Percentiles rank a stretch among this genome's conserved stretches.
phyloP scores from a whole-genome alignment of 1,139 yeast species.

The Sugiyamaella pinicola region DNA sequence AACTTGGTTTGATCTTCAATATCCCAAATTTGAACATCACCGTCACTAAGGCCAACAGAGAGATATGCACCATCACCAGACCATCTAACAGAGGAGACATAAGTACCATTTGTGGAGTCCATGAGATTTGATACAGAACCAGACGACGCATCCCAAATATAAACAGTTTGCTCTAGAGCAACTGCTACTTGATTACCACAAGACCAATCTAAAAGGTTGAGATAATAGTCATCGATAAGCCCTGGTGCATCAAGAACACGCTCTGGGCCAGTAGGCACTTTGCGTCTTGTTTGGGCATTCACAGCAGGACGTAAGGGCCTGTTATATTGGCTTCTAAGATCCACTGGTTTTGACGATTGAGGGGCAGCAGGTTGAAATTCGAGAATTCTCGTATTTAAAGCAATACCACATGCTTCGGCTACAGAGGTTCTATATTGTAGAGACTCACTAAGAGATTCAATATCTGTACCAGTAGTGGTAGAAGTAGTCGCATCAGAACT shows the following conservation, averaged over 20 bases:
- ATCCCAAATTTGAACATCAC: slow-evolving; percentile 92
- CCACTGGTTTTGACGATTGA: slow-evolving; percentile 60
- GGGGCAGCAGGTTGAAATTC: slow-evolving; percentile 91
- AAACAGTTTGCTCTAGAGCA: slow-evolving; percentile 81
- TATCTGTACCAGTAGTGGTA: slow-evolving; percentile 8
- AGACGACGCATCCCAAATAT: slow-evolving; percentile 88
- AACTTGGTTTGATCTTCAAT: slow-evolving; percentile 73
- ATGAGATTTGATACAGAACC: slow-evolving; percentile 77
- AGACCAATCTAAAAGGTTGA: slow-evolving; percentile 89
- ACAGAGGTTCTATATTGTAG: slow-evolving; percentile 71
- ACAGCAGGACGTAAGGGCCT: slow-evolving; percentile 53
- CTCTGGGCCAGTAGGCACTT: slow-evolving; percentile 86
- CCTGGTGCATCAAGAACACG: slow-evolving; percentile 97
- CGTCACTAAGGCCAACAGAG: slow-evolving; percentile 83
- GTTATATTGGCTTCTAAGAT: slow-evolving; percentile 49
- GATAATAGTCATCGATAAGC: slow-evolving; percentile 85
- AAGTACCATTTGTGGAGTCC: slow-evolving; percentile 49
- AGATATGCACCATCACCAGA: slow-evolving; percentile 88
- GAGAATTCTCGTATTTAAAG: slow-evolving; percentile 78
- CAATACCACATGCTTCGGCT: slow-evolving; percentile 92
- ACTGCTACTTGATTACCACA: slow-evolving; percentile 79
- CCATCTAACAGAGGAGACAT: slow-evolving; percentile 83
- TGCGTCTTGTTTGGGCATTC: slow-evolving; percentile 59
- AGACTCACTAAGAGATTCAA: slow-evolving; percentile 15
- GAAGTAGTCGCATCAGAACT: slow-evolving; percentile 4